Evolutionary conservation across 805 yeast species (phyloP).

Genomic region (Myxozyma geophila): DNA sequence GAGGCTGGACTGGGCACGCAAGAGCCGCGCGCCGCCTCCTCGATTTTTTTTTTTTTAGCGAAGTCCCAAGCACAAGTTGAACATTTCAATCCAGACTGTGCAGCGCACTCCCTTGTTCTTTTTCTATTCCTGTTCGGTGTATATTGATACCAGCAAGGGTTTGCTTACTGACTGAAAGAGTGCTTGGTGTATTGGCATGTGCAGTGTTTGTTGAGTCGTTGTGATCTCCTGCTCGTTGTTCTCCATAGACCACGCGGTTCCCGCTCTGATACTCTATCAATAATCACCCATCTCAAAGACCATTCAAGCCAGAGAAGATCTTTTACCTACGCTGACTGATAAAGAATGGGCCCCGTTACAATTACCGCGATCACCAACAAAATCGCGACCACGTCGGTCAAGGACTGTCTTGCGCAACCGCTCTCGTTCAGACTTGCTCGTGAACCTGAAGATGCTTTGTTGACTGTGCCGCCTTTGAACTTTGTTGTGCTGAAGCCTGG

Average conservation of each 20-base stretch:
- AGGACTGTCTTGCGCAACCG: constrained; percentile 30
- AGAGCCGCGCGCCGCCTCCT: constrained; percentile 1
- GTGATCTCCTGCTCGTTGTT: neutral
- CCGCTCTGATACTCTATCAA: neutral
- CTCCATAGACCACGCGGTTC: neutral
- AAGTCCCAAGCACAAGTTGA: neutral
- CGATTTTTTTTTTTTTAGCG: neutral
- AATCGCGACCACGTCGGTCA: constrained; percentile 16
- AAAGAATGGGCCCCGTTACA: constrained; percentile 26
- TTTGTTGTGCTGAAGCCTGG: constrained; percentile 22
- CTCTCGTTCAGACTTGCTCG: constrained; percentile 27
- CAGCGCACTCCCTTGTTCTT: too few relatives aligned
- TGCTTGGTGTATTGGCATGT: neutral
- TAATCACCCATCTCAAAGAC: too few relatives aligned
- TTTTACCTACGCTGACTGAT: neutral
- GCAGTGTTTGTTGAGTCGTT: neutral
- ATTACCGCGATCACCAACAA: constrained; percentile 29
- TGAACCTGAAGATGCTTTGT: constrained; percentile 23
- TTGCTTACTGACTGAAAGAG: too few relatives aligned
- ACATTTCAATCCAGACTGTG: too few relatives aligned
- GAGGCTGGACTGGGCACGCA: neutral
- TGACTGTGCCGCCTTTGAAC: constrained; percentile 24
- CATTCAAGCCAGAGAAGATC: too few relatives aligned
- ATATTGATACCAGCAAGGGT: neutral
- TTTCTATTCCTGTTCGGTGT: neutral